Base-by-base conservation (phyloP, 1,284 basidiomycete species). In the Ceraceosorus guamensis region DNA sequence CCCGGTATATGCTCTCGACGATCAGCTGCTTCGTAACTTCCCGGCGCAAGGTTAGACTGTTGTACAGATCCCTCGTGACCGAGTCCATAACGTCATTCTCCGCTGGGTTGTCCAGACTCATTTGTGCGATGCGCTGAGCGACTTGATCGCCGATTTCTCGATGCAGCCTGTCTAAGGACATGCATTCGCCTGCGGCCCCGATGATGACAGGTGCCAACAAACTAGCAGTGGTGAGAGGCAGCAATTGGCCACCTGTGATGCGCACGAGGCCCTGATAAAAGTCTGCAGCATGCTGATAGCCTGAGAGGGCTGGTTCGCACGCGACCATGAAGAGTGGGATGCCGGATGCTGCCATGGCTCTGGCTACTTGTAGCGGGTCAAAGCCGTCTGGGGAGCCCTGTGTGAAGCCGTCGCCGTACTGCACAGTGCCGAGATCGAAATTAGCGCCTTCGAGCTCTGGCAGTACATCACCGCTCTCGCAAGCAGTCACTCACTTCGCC, bases 131-230 rank as follows among this genome's bases (percentile, higher is more conserved):
- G 52, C 92, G 84, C 66, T 91, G 85, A 4, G 91, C 91, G 14
- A 99, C 92, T 4, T 91, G 91, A 61, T 87, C 83, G 5, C 91
- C 91, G 50, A 97, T 89, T 78, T 96, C 91, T 46, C 86, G 84
- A 59, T 98, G 90, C 48, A 98, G 82, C 43, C 92, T 84, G 71
- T 99, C 95, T 87, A 99, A 65, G 77, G 98, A 93, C 69, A 98
- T 86, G 70, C 97, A 96, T 79, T 99, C 93, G 30, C 97, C 82
- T 33, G 97, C 93, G 67, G 89, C 90, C 24, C 91, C 93, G 53
- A 95, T 89, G 63, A 99, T 98, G 37, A 93, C 95, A 75, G 95
- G 91, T n/a, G 92, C 86, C 46, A 99, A 84, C 31, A 97, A 83
- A 75, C 91, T 88, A 33, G 93, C 95, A 13, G 91, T 97, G 4